phyloP scores from a whole-genome alignment of 306 rosid species.

The Malus sylvestris region DNA sequence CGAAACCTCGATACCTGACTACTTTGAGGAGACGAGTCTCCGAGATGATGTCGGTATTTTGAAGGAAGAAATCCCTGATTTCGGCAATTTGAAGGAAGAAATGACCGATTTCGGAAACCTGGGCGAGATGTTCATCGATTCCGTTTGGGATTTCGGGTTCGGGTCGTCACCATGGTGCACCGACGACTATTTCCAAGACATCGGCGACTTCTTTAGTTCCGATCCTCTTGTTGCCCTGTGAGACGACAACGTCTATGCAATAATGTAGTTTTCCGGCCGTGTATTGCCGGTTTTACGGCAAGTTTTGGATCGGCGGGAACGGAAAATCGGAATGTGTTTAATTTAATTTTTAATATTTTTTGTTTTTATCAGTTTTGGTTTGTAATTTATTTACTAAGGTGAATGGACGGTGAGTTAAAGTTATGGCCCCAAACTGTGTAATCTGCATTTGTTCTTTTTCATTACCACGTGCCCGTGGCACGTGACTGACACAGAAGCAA shows the following conservation, averaged over 20 bases:
- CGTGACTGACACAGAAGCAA: neutral
- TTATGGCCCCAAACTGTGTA: neutral
- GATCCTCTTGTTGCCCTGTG: slow-evolving; percentile 62
- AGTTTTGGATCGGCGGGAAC: slow-evolving; percentile 47
- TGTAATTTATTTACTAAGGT: neutral
- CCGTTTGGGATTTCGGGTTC: slow-evolving; percentile 38
- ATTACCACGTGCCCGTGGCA: neutral
- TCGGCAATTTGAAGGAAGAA: slow-evolving; percentile 7
- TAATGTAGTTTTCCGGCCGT: neutral
- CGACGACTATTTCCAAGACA: slow-evolving; percentile 73
- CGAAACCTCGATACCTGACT: slow-evolving; percentile 28
- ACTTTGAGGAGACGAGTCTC: slow-evolving; percentile 21
- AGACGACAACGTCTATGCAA: neutral
- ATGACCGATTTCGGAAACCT: slow-evolving; percentile 10
- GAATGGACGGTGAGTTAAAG: neutral
- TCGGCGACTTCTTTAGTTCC: slow-evolving; percentile 64
- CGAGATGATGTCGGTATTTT: slow-evolving; percentile 7
- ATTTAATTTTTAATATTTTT: neutral
- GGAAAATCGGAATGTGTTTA: slow-evolving; percentile 6
- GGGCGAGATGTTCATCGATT: slow-evolving; percentile 16
- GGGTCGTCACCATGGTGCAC: slow-evolving; percentile 21
- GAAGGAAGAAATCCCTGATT: slow-evolving; percentile 9
- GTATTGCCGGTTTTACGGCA: slow-evolving; percentile 25
- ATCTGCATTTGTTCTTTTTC: neutral
- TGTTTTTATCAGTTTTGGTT: slow-evolving; percentile 4